phyloP scores from a whole-genome alignment of 2,329 filamentous ascomycete genomes.

The Cercospora nicotianae region DNA sequence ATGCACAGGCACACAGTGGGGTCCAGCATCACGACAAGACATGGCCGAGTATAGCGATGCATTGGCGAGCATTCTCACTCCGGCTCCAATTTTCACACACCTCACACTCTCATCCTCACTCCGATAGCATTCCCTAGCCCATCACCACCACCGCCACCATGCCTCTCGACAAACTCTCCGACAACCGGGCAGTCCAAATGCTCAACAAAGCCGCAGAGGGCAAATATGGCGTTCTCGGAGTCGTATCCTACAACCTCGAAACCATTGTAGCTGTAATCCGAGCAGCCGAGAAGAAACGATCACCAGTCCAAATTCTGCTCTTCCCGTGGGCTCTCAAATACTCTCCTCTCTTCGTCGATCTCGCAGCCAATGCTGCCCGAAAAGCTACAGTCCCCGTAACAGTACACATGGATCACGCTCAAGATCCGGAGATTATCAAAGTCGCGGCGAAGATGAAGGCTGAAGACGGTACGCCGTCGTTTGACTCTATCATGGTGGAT shows the following conservation, averaged over 20 bases:
- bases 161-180: conserved; percentile 28
- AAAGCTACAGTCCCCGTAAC: conserved; percentile 46
- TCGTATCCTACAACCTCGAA: conserved; percentile 57
- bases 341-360: conserved; percentile 53
- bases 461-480: conserved; percentile 47
- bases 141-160: conserved; percentile 16
- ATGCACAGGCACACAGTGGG: not conserved
- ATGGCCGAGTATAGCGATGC: not conserved
- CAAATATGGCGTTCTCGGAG: conserved; percentile 39
- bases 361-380: conserved; percentile 47
- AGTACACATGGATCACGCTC: conserved; percentile 52
- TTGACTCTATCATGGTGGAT: conserved; percentile 75
- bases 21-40: not conserved
- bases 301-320: conserved; percentile 69
- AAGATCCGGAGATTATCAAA: conserved; percentile 43
- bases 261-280: conserved; percentile 67
- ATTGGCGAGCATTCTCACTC: not conserved
- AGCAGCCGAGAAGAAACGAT: conserved; percentile 66
- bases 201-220: conserved; percentile 36
- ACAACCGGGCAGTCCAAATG: conserved; percentile 38
- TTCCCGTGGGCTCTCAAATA: conserved; percentile 74
- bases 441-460: conserved; percentile 34
- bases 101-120: not conserved
- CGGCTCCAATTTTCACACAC: not conserved
- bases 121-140: not conserved